Percentiles rank a stretch among this genome's conserved stretches.
Conservation (phyloP, 441 rosid species). For the Geranium incanum region DNA sequence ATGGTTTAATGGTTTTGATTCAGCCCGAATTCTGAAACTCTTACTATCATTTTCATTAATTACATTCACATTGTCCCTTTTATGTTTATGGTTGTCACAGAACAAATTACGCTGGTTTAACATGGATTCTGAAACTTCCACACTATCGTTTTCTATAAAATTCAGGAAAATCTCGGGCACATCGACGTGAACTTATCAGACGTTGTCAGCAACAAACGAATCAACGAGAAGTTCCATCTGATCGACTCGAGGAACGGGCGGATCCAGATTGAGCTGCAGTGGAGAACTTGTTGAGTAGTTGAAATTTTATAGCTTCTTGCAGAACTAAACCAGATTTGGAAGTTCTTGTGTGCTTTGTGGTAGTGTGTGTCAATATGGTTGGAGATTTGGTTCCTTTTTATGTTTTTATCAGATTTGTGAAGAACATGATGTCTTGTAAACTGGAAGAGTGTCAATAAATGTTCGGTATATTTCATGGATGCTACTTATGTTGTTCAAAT, state of each 20-base stretch:
- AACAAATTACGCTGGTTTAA: not conserved
- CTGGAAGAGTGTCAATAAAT: too few species aligned
- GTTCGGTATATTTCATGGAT: too few species aligned
- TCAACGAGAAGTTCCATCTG: not conserved
- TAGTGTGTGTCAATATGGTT: constrained; percentile 1
- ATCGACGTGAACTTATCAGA: not conserved
- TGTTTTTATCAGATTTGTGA: not conserved
- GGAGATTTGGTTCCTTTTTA: not conserved
- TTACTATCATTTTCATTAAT: not conserved
- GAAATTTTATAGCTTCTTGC: not conserved
- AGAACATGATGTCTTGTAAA: not conserved
- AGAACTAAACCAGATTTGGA: not conserved
- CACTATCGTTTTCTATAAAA: not conserved
- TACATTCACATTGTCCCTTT: not conserved
- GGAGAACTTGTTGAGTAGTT: not conserved
- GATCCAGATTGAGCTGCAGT: not conserved
- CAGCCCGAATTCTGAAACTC: not conserved
- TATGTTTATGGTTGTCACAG: not conserved
- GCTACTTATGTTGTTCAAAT: too few species aligned
- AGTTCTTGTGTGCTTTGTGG: not conserved
- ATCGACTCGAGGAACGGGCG: not conserved
- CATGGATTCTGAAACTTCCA: not conserved
- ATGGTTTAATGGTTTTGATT: not conserved
- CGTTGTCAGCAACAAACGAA: not conserved
- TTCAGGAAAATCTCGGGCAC: not conserved